These are phyloP conservation scores for Taphrina wiesneri DNA, from an alignment of 1,139 yeast species.

Conservation along the genomic window DNA sequence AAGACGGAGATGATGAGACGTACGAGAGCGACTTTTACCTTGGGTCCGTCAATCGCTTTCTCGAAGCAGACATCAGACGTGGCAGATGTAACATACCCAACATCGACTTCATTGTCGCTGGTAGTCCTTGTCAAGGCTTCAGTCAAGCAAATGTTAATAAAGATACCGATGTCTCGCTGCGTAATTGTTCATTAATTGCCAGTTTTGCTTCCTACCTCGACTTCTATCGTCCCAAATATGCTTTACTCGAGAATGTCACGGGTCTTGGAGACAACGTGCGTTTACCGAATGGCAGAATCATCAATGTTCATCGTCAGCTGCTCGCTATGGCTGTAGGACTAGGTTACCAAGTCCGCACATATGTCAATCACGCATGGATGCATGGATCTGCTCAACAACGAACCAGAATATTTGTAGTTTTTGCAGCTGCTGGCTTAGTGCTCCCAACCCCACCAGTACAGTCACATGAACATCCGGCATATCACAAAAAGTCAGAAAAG, in stretches of 20 bases:
- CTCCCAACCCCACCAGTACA: constrained; percentile 9
- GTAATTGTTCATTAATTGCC: constrained; percentile 19
- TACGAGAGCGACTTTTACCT: constrained; percentile 2
- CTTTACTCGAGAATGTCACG: constrained; percentile 16
- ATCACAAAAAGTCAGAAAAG: background rate
- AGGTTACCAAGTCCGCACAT: constrained; percentile 15
- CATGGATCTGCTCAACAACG: constrained; percentile 14
- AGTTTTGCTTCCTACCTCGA: constrained; percentile 17
- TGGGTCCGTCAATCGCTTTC: constrained; percentile 11
- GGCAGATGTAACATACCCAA: background rate
- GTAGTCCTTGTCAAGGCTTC: constrained; percentile 26
- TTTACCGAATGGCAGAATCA: background rate
- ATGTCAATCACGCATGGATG: background rate
- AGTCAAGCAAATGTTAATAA: constrained; percentile 1
- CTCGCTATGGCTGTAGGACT: constrained; percentile 3
- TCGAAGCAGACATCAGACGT: background rate
- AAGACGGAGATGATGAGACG: background rate
- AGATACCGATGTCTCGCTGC: background rate
- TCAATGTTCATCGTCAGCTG: constrained; percentile 8
- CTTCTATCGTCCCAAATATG: constrained; percentile 16
- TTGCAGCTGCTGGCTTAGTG: constrained; percentile 5
- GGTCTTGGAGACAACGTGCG: background rate
- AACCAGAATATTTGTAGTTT: background rate
- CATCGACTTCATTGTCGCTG: constrained; percentile 18
- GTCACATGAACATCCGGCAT: constrained; percentile 8